phyloP scores from a whole-genome alignment of 352 stramenopile genomes.

The Hyaloperonospora brassicae region DNA sequence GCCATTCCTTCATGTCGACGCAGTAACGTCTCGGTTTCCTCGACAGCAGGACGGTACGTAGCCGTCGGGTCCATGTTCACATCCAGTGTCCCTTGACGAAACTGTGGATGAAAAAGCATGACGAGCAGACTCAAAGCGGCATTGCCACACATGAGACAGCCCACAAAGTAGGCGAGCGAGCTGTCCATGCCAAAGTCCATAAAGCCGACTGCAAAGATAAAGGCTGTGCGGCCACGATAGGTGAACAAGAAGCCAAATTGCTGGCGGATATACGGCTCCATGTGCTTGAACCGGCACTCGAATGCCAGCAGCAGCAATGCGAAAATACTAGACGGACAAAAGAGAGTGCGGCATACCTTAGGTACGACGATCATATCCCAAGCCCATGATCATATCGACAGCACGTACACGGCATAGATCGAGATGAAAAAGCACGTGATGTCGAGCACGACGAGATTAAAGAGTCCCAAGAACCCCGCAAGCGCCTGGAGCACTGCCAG shows the following conservation, averaged over 20 bases:
- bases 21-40: constrained; percentile 64
- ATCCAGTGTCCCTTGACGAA: constrained; percentile 62
- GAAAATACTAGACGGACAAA: constrained; percentile 47
- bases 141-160: constrained; percentile 72
- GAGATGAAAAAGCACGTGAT: constrained; percentile 85
- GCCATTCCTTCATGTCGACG: constrained; percentile 53
- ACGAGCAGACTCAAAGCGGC: constrained; percentile 67
- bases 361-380: neutral
- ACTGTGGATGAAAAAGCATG: constrained; percentile 82
- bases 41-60: constrained; percentile 50
- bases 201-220: constrained; percentile 82
- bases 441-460: constrained; percentile 78
- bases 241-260: constrained; percentile 86
- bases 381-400: constrained; percentile 3
- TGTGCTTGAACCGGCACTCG: constrained; percentile 82
- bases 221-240: constrained; percentile 74
- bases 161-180: constrained; percentile 60
- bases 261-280: constrained; percentile 78
- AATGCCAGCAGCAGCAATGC: constrained; percentile 75
- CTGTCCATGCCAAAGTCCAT: constrained; percentile 85
- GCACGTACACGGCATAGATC: constrained; percentile 76
- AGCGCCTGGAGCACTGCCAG: constrained; percentile 74
- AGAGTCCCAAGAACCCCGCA: constrained; percentile 76
- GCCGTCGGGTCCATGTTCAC: constrained; percentile 69
- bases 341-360: constrained; percentile 1